Base-by-base conservation (phyloP, 768 basidiomycete species). In the Lactarius indigo region DNA sequence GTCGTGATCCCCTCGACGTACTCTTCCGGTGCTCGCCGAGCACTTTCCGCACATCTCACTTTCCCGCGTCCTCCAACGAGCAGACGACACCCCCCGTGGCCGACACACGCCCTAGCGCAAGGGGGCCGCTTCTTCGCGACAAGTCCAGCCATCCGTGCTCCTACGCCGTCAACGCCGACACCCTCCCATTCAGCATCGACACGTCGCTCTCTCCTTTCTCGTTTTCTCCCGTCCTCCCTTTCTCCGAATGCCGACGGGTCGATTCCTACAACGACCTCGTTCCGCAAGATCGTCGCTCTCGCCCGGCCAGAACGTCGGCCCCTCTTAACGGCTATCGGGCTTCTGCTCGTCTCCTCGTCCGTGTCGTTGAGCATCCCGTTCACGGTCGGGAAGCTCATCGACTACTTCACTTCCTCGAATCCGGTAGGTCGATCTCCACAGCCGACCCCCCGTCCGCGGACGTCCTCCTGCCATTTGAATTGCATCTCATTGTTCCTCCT, bases 321-420 rank as follows among this genome's bases (percentile, higher is more conserved):
- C 2, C 81, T 97, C 10, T 73, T 84, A 0, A 81, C 87, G 52
- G 95, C 95, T 8, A 80, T 95, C 56, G 90, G 89, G 0, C 78
- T 96, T 69, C 81, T 98, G 9, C 76, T 96, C 18, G 82, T 94
- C n/a, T 96, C 95, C 0, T 93, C 94, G 10, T 80, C 90, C 3
- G 92, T 99, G 26, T 91, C 93, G 4, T 91, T 98, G 88, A 91
- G 90, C 69, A 84, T 98, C 15, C 96, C 96, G 0, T 86, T 97
- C 71, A 94, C 94, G 1, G 89, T 98, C 72, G 96, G 96, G 12
- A 92, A 87, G 75, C 80, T 98, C 60, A 97, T 99, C 68, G 96
- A 98, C 78, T 94, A 90, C 78, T 98, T 97, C 77, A 87, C 90
- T 0, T 79, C 87, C 9, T 70, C 83, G 1, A 82, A 84, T 70